Conservation (phyloP, 306 rosid species). For the Pyrus pyrifolia region DNA sequence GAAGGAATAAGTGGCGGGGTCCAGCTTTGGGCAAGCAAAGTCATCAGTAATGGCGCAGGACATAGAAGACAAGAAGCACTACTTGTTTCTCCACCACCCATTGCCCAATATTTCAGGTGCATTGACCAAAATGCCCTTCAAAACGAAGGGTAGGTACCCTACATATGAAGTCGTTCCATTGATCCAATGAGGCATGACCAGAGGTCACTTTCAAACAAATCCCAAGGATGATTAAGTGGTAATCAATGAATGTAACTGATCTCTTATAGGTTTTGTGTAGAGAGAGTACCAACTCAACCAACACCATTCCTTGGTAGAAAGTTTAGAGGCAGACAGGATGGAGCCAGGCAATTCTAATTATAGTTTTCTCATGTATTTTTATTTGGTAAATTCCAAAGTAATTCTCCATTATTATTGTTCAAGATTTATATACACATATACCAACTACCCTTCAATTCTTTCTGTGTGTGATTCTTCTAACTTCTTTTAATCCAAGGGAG, state of each 20-base stretch:
- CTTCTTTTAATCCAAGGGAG: not conserved
- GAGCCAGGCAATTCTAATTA: conserved; percentile 63
- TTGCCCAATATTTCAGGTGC: not conserved
- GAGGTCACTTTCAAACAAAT: conserved; percentile 15
- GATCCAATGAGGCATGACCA: not conserved
- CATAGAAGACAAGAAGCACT: conserved; percentile 14
- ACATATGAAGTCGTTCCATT: conserved; percentile 11
- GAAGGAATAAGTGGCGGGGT: conserved; percentile 20
- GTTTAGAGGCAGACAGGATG: conserved; percentile 58
- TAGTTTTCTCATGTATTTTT: conserved; percentile 11
- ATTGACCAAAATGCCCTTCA: conserved; percentile 22
- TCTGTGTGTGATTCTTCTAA: not conserved
- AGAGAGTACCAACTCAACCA: not conserved
- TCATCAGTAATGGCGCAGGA: conserved; percentile 18
- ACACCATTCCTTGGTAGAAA: conserved; percentile 5
- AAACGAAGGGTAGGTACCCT: not conserved
- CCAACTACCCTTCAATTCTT: not conserved
- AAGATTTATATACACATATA: not conserved
- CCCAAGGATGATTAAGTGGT: not conserved
- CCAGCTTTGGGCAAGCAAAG: conserved; percentile 2
- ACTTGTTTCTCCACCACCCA: conserved; percentile 24
- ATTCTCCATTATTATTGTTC: not conserved
- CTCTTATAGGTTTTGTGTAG: not conserved
- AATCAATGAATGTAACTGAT: conserved; percentile 20
- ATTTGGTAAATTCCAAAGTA: not conserved